Percentiles rank a stretch among this genome's conserved stretches.
Evolutionary conservation across 225 moss, liverwort and hornwort genomes (phyloP).

Genomic region (Bryoerythrophyllum caledonicum): DNA sequence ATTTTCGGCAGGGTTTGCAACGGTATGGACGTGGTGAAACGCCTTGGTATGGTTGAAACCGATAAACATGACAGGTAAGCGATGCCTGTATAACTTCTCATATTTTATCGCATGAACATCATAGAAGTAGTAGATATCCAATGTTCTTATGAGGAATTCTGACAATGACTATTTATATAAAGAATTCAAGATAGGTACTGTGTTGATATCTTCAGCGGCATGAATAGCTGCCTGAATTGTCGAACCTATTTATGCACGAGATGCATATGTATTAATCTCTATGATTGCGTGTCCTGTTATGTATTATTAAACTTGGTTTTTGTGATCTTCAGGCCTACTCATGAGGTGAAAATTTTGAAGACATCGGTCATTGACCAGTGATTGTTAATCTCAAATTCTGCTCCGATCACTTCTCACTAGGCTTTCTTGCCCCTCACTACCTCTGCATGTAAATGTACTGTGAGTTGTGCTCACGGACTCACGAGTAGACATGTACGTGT

Average conservation of each 20-base stretch:
- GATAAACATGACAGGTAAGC: slow-evolving; percentile 61
- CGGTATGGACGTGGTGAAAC: slow-evolving; percentile 71
- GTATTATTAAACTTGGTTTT: not conserved
- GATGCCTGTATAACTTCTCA: slow-evolving; percentile 7
- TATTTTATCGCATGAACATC: not conserved
- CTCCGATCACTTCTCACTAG: slow-evolving; percentile 3
- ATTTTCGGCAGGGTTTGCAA: slow-evolving; percentile 63
- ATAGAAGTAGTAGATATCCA: not conserved
- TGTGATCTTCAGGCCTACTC: slow-evolving; percentile 48
- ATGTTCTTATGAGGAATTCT: not conserved
- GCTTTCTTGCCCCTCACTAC: slow-evolving; percentile 1
- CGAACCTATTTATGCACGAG: not conserved
- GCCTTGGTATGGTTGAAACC: slow-evolving; percentile 58
- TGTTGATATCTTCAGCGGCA: slow-evolving; percentile 1
- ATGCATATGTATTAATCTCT: not conserved
- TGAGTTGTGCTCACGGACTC: slow-evolving; percentile 18
- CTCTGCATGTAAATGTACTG: not conserved
- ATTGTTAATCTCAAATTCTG: slow-evolving; percentile 21
- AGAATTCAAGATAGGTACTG: not conserved
- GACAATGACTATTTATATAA: not conserved
- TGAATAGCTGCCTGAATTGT: not conserved
- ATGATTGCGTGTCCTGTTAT: not conserved
- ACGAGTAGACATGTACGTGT: slow-evolving; percentile 12
- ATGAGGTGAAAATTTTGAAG: slow-evolving; percentile 60
- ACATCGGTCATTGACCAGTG: slow-evolving; percentile 44